These are phyloP conservation scores for Hypoxylon crocopeplum DNA, from an alignment of 495 filamentous ascomycete species.

Conservation along the genomic window DNA sequence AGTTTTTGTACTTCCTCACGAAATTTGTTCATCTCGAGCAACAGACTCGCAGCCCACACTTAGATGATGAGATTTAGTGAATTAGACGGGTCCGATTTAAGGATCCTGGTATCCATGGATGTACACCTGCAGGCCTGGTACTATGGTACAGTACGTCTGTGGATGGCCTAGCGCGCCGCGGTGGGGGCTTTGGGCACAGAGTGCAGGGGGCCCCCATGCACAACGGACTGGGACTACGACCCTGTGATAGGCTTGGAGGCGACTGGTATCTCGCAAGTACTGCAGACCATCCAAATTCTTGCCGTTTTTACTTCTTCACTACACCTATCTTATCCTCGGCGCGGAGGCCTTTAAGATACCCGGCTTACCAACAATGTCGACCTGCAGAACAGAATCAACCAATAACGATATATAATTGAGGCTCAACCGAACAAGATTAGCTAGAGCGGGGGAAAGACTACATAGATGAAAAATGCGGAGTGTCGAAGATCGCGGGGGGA, in stretches of 20 bases:
- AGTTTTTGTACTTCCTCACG: constrained; percentile 35
- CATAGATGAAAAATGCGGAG: constrained; percentile 8
- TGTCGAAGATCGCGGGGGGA: constrained; percentile 24
- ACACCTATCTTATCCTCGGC: constrained; percentile 14
- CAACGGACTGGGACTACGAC: constrained; percentile 9
- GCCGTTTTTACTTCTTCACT: constrained; percentile 18
- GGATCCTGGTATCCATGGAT: constrained; percentile 13
- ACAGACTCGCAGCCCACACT: constrained; percentile 10
- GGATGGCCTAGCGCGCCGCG: no score
- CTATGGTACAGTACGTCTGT: no score
- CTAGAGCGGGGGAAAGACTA: constrained; percentile 17
- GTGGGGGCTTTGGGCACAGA: no score
- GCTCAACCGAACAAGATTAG: constrained; percentile 22
- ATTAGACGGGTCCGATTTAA: constrained; percentile 19
- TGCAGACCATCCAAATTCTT: neutral
- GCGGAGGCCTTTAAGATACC: constrained; percentile 13
- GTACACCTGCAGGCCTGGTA: no score
- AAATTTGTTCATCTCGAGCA: constrained; percentile 13
- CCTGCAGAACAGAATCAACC: constrained; percentile 17
- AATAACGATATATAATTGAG: constrained; percentile 30
- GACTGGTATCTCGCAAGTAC: constrained; percentile 23
- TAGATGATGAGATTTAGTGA: constrained; percentile 34
- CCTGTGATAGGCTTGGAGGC: constrained; percentile 26
- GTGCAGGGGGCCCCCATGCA: constrained; percentile 14
- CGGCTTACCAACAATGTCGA: constrained; percentile 13